Evolutionary conservation across 139 green algal genomes (phyloP).

Genomic region (Volvox africanus): DNA sequence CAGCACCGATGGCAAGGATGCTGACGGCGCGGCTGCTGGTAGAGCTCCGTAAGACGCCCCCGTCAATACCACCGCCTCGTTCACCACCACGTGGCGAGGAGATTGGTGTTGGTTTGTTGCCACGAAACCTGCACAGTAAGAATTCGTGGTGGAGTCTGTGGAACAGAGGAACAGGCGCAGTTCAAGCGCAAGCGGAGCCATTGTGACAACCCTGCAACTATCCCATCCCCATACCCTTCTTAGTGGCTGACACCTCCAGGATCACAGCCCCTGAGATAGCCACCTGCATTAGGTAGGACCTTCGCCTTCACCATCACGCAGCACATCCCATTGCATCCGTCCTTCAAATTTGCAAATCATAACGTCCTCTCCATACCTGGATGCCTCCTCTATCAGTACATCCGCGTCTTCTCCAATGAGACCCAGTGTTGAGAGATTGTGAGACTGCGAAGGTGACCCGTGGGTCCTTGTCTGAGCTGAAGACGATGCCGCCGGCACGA

Average conservation of each 20-base stretch:
- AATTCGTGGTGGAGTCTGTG: not conserved
- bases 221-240: not conserved
- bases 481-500: not conserved
- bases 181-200: too few species aligned
- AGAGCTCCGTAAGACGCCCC: not conserved
- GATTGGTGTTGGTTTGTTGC: not conserved
- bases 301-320: not conserved
- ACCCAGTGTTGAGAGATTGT: not conserved
- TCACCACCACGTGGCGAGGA: too few species aligned
- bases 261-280: not conserved
- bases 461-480: not conserved
- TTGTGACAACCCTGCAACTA: too few species aligned
- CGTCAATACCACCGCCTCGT: not conserved
- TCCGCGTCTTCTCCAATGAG: not conserved
- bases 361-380: not conserved
- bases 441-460: not conserved
- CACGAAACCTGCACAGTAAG: not conserved
- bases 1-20: not conserved
- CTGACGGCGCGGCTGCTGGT: slow-evolving; percentile 3
- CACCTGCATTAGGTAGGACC: not conserved
- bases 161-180: not conserved
- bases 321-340: not conserved
- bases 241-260: not conserved
- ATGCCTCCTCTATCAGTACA: not conserved
- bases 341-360: not conserved